Base-by-base conservation (phyloP, 768 basidiomycete genomes). In the Aureoboletus auriporus region DNA sequence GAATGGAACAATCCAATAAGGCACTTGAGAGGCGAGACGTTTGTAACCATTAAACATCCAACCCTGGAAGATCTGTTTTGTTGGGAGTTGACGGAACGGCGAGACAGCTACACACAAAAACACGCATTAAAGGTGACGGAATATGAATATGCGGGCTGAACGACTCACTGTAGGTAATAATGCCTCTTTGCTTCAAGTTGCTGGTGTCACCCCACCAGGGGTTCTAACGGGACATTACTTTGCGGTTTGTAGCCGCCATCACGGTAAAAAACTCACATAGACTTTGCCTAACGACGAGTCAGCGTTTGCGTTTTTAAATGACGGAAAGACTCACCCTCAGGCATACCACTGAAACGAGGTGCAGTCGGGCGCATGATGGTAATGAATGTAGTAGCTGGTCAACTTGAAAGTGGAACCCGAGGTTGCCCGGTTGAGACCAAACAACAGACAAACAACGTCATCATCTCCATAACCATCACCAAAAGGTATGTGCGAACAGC, bases 181-280 rank as follows among this genome's bases (percentile, higher is more conserved):
- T 76, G 44, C 93, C 92, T 70, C 78, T 90, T 62, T 85, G 83
- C 65, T 81, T 83, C 58, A 75, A 75, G 38, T 77, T 72, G 51
- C 79, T 78, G 56, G 75, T 73, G 70, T 87, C 83, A 71, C 92
- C 93, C 92, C 93, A 96, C 93, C 93, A 96, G 44, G 84, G 74
- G 69, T 77, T 86, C 90, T 94, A 64, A 29, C 48, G 40, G 45
- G 31, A 39, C 17, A 37, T 59, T 44, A 51, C n/a, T 2, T 50
- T 12, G 8, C 6, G 26, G 20, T 12, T 31, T 42, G 20, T 40
- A 17, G 13, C n/a, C 31, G 23, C 42, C 35, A 34, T 26, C n/a
- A 36, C 31, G 29, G 42, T 33, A 36, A 44, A 30, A n/a, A 42
- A 76, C 89, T 79, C 75, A 92, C 90, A 69, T 82, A 93, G 73